Conservation (phyloP, 2,329 filamentous ascomycete genomes). For the Penicillium occitanis region DNA sequence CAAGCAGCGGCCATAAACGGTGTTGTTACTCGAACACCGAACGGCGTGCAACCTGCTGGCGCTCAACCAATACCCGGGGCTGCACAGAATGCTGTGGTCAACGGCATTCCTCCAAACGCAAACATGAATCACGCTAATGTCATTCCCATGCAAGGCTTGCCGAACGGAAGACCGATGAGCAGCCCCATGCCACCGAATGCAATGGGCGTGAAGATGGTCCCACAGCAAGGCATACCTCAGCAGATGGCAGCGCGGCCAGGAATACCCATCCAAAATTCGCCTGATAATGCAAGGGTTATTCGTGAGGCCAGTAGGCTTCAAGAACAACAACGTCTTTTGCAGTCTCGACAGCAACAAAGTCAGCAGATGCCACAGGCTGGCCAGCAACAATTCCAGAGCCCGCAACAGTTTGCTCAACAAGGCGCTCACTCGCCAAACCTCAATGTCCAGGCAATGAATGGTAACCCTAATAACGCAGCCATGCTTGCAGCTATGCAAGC, state of each 20-base stretch:
- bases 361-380: slow-evolving; percentile 36
- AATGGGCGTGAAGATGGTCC: slow-evolving; percentile 58
- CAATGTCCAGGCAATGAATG: slow-evolving; percentile 33
- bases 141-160: slow-evolving; percentile 45
- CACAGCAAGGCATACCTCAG: slow-evolving; percentile 60
- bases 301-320: slow-evolving; percentile 50
- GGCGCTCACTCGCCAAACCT: slow-evolving; percentile 48
- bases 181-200: slow-evolving; percentile 53
- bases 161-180: slow-evolving; percentile 47
- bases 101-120: slow-evolving; percentile 44
- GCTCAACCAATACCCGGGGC: slow-evolving; percentile 39
- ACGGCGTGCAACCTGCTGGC: slow-evolving; percentile 39
- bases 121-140: slow-evolving; percentile 41
- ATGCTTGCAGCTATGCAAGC: slow-evolving; percentile 48
- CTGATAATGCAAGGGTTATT: slow-evolving; percentile 50
- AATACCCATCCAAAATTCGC: slow-evolving; percentile 56
- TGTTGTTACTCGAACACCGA: slow-evolving; percentile 39
- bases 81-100: slow-evolving; percentile 46
- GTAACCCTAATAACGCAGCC: slow-evolving; percentile 33
- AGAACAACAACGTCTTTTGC: slow-evolving; percentile 61
- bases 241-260: slow-evolving; percentile 39
- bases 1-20: slow-evolving; percentile 37
- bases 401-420: slow-evolving; percentile 49
- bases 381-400: slow-evolving; percentile 43
- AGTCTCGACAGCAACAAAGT: slow-evolving; percentile 48